phyloP scores from a whole-genome alignment of 345 rosid genomes.

The Limnanthes douglasii region DNA sequence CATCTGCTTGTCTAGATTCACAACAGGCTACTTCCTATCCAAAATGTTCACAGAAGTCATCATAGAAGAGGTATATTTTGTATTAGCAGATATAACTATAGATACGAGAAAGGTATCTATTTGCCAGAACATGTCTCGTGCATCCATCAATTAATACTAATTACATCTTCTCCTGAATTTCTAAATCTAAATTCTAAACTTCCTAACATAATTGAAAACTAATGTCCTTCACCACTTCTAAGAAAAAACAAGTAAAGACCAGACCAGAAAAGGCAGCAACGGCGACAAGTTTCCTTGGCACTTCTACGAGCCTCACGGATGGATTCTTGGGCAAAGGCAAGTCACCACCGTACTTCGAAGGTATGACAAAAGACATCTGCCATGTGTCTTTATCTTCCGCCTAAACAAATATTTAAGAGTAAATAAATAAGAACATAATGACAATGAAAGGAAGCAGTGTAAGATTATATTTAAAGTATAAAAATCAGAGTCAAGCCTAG shows the following conservation, averaged over 20 bases:
- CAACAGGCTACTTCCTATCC: too few species aligned
- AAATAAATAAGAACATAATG: not conserved
- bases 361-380: slow-evolving; percentile 92
- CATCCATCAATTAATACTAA: too few species aligned
- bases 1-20: too few species aligned
- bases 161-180: too few species aligned
- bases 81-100: too few species aligned
- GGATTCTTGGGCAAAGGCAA: slow-evolving; percentile 68
- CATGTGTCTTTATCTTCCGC: slow-evolving; percentile 46
- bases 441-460: not conserved
- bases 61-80: too few species aligned
- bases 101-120: too few species aligned
- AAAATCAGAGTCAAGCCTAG: not conserved
- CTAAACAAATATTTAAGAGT: slow-evolving; percentile 15
- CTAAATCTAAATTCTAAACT: too few species aligned
- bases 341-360: slow-evolving; percentile 65
- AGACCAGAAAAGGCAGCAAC: slow-evolving; percentile 78
- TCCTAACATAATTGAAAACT: too few species aligned
- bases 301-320: slow-evolving; percentile 53
- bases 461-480: not conserved
- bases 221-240: too few species aligned
- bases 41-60: too few species aligned
- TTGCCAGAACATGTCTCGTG: too few species aligned
- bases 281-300: slow-evolving; percentile 60
- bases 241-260: slow-evolving; percentile 3